Base-by-base conservation (phyloP, 208 protist genomes). In the Wallacemonas sp. region DNA sequence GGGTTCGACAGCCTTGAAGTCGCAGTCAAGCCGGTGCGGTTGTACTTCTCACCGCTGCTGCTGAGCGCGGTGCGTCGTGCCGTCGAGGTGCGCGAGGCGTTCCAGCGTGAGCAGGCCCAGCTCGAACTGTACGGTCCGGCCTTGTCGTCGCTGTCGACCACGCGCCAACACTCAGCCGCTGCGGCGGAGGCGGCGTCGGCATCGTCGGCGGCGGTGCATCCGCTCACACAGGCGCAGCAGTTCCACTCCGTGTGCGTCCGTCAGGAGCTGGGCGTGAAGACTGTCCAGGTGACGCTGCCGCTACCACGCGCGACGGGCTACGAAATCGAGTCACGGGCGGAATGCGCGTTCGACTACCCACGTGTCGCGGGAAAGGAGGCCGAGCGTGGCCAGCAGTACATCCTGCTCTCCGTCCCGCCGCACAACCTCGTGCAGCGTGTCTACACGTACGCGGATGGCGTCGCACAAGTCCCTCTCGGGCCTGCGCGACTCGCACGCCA, bases 261-360 rank as follows among this genome's bases (percentile, higher is more conserved):
- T 21, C 80, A 85, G 44, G 52, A 76, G 48, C 38, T 80, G 8
- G 74, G 74, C 24, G 23, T 43, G 2, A 24, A 61, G 23, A 14
- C 76, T 21, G 17, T 65, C 23, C 29, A 70, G 19, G 49, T 62
- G 21, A 48, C n/a, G 68, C 70, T 41, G 54, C 61, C 21, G 26
- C 16, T 19, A 17, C 24, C 4, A 3, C 71, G 19, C 36, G 34
- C 49, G 19, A 30, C 84, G 5, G 48, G 41, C 24, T 48, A 58
- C 1, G 64, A 70, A 4, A 24, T 58, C 14, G 52, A 58, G 29
- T 3, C 52, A 8, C 52, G 21, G 14, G 75, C 85, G 47, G 54
- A 58, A 26, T 78, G 78, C 64, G 66, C 72, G 4, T 90, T 93
- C 49, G 88, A 84, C 68, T 85, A 90, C 24, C 87, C 83, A 2